Conservation (phyloP, 2,329 filamentous ascomycete species). For the Tolypocladium tropicale region DNA sequence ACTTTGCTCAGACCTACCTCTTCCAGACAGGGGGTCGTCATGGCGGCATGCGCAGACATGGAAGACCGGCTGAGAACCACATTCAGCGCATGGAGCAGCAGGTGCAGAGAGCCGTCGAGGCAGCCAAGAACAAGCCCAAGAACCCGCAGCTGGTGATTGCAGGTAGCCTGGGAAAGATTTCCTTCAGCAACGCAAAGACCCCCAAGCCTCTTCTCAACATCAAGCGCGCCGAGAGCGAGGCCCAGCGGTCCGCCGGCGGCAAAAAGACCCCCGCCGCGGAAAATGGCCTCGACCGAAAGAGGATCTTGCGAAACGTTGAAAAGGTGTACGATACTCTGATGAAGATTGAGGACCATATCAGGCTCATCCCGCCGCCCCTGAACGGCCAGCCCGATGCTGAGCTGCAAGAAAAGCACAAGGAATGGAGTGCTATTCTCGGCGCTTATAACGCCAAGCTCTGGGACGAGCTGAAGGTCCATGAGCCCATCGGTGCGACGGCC, state of each 20-base stretch:
- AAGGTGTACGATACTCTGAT: conserved; percentile 80
- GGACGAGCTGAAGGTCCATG: conserved; percentile 82
- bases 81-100: conserved; percentile 99
- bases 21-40: conserved; percentile 87
- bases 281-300: conserved; percentile 65
- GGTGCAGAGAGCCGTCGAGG: conserved; percentile 92
- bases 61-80: conserved; percentile 85
- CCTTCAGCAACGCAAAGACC: conserved; percentile 97
- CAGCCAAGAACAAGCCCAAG: conserved; percentile 94
- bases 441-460: conserved; percentile 73
- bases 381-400: conserved; percentile 51
- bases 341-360: conserved; percentile 88
- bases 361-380: conserved; percentile 57
- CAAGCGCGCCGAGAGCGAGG: conserved; percentile 69
- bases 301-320: conserved; percentile 78
- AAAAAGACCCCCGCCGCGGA: conserved; percentile 26
- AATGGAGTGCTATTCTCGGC: conserved; percentile 54
- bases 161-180: conserved; percentile 93
- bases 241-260: conserved; percentile 39
- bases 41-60: conserved; percentile 62
- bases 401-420: conserved; percentile 61
- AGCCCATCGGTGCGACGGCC: conserved; percentile 69
- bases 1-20: conserved; percentile 95
- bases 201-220: conserved; percentile 92
- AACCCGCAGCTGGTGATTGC: conserved; percentile 96